Evolutionary conservation across 2,329 filamentous ascomycete species (phyloP), one percentile per base, ranked within the genome.

Genomic region (Epicoccum sorghinum): DNA sequence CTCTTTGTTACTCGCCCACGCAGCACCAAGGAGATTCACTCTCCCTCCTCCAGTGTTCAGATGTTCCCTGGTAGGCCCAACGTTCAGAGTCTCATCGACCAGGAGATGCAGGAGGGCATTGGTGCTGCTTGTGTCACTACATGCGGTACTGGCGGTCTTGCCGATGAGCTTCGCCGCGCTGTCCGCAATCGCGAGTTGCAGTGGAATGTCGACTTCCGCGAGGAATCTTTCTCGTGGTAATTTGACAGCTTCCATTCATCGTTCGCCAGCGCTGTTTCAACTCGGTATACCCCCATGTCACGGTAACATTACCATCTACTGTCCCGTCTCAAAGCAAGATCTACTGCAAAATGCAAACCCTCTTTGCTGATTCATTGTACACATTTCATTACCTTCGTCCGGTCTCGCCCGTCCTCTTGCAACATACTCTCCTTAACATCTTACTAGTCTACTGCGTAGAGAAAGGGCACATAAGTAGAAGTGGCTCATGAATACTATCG

Each of bases 31-130:
- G 90, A 96, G 68, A 89, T 96, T 47, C 82, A 87, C 64, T 91
- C 86, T 42, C 86, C 88, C 4, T 91, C 87, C 51, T 82, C 84
- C 2, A 93, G 89, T 4, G 92, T 98, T 49, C 90, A 93, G 76
- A 95, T 98, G 89, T 91, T 91, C 73, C 89, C 92, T 1, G 93
- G 95, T 2, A 86, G 93, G 61, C 93, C 93, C 8, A 91, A 96
- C 68, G 84, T 96, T 39, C 83, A 86, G 18, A 85, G 89, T 0
- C 78, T 98, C n/a, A 79, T 98, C 41, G 82, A 86, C 59, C 89
- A 89, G 76, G 93, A 97, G 78, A 88, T 93, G 14, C 83, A 87
- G 66, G 85, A 89, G 66, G 90, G 95, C 72, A 80, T 91, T 48
- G 95, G 95, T 7, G 91, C 93, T 44, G 96, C 97, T 86, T 90